These are phyloP conservation scores for Calonectria hongkongensis DNA, from an alignment of 2,329 filamentous ascomycete species.

Conservation along the genomic window DNA sequence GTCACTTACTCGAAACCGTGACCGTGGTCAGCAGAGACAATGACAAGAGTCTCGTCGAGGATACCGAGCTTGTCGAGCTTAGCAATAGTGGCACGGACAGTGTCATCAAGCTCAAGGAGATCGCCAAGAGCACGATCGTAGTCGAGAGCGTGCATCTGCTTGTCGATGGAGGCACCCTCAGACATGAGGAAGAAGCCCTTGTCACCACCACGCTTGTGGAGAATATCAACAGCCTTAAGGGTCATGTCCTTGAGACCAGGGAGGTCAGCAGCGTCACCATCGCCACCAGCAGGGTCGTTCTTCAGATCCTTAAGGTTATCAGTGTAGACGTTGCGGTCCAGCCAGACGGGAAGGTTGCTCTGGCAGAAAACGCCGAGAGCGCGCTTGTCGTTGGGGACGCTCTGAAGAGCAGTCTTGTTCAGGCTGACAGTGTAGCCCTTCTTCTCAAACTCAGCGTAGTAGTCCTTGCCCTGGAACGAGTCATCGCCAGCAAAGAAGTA, in stretches of 20 bases:
- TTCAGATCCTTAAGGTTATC: constrained; percentile 79
- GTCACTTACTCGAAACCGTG: constrained; percentile 83
- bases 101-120: constrained; percentile 90
- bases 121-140: constrained; percentile 91
- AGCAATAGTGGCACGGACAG: constrained; percentile 82
- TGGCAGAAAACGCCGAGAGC: constrained; percentile 87
- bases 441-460: constrained; percentile 85
- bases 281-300: constrained; percentile 81
- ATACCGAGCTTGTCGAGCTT: constrained; percentile 80
- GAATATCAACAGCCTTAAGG: constrained; percentile 87
- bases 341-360: constrained; percentile 87
- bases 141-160: constrained; percentile 91
- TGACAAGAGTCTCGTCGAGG: constrained; percentile 84
- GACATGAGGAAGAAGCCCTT: constrained; percentile 92
- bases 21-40: constrained; percentile 92
- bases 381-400: constrained; percentile 74
- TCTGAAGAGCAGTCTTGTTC: constrained; percentile 83
- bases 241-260: constrained; percentile 94
- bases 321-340: constrained; percentile 88
- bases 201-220: constrained; percentile 79
- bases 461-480: constrained; percentile 83
- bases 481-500: constrained; percentile 81
- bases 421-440: constrained; percentile 82
- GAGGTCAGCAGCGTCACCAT: constrained; percentile 80
- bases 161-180: constrained; percentile 90